Evolutionary conservation across 257 asterid species (phyloP), one percentile per base, ranked within the genome.

Genomic region (Jasminum sambac): DNA sequence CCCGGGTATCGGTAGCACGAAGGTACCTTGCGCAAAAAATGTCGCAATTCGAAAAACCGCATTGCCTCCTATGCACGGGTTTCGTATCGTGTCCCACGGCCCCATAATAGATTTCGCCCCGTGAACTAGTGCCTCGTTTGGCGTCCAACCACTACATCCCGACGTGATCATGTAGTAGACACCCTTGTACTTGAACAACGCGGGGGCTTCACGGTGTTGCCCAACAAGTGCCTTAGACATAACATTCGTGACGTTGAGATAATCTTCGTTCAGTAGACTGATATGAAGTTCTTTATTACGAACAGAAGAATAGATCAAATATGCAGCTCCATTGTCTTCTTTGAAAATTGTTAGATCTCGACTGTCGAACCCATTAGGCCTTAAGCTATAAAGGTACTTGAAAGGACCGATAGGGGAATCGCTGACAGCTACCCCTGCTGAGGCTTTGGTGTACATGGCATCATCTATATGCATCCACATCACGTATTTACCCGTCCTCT

Each of bases 101-200:
- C 96, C 97, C 38, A 81, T 13, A 36, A 87, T 77, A 38, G 94
- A 81, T 58, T 87, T 90, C 10, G 96, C 88, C 83, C 84, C 88
- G 61, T 90, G 96, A 72, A 81, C 92, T 65, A 85, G 44, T 5
- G 90, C 96, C 81, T 90, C 96, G 37, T 91, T 91, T 0, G 97
- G 96, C 12, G 89, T 82, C 92, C 96, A 91, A 4, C 96, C 95
- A 61, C 96, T 88, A 81, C 96, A 91, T 2, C 97, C 97, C 0
- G 97, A 91, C 0, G 96, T 91, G 75, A 89, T 61, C 96, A 89
- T 89, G 71, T 84, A 87, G 70, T 89, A 91, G 44, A 76, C 68
- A 0, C 81, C 84, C 2, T 39, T 11, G 37, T 83, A 44, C 86
- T 84, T 91, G 76, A 91, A 91, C 79, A 91, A 82, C 2, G 90